A percentile compares a stretch with the other conserved stretches of the same genome.
Conservation (phyloP, 345 rosid genomes). For the Cochlearia excelsa region DNA sequence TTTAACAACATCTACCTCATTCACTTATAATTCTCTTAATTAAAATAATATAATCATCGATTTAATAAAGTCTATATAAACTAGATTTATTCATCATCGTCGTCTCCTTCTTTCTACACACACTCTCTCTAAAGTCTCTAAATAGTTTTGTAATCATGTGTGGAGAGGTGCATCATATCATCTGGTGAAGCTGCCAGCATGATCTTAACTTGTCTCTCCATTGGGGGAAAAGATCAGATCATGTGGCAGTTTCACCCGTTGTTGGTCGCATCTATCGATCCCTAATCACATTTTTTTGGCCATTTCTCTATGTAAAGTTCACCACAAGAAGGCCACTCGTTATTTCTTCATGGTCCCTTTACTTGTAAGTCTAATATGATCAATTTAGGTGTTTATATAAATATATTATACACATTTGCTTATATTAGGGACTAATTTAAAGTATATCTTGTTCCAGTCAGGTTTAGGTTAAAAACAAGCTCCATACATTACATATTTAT, state of each 20-base stretch:
- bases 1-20: background rate
- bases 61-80: conserved; percentile 22
- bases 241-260: conserved; percentile 82
- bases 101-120: background rate
- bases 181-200: conserved; percentile 38
- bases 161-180: conserved; percentile 25
- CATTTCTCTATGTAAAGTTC: background rate
- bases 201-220: conserved; percentile 32
- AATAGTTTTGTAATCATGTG: conserved; percentile 4
- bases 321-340: conserved; percentile 4
- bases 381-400: no score
- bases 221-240: conserved; percentile 58
- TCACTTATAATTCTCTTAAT: background rate
- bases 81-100: background rate
- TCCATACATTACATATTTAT: no score
- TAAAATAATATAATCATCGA: background rate
- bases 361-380: conserved; percentile 19
- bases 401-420: no score
- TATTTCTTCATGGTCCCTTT: background rate
- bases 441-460: no score
- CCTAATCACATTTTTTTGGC: conserved; percentile 16
- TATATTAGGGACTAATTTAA: no score
- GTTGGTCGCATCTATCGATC: conserved; percentile 39
- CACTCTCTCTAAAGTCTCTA: conserved; percentile 27
- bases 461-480: no score